Conservation (phyloP, 129 eudicot species). For the Flaveria linearis region DNA sequence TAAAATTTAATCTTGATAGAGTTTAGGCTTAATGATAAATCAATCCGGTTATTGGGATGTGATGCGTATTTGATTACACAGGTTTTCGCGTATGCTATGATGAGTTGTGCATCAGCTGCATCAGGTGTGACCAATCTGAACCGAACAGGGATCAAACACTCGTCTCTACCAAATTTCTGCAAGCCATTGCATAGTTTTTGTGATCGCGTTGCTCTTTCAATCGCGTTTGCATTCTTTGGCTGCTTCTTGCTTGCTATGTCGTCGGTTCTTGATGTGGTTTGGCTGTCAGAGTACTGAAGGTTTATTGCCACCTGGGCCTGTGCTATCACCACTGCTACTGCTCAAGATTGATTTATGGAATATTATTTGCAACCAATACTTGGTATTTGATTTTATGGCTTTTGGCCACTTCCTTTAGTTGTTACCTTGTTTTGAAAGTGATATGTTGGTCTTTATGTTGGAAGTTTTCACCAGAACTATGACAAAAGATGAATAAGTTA, state of each 20-base stretch:
- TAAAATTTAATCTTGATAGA: background rate
- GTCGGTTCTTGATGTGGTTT: constrained; percentile 65
- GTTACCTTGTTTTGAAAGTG: constrained; percentile 5
- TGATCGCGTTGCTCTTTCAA: constrained; percentile 66
- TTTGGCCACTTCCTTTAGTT: background rate
- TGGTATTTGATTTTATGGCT: background rate
- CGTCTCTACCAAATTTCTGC: constrained; percentile 87
- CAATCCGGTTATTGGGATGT: background rate
- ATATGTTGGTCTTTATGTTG: background rate
- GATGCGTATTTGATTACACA: constrained; percentile 22
- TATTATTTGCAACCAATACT: background rate
- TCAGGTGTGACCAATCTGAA: constrained; percentile 85
- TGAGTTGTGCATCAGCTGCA: constrained; percentile 96
- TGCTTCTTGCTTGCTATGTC: constrained; percentile 73
- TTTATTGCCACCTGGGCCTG: background rate
- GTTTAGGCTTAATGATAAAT: background rate
- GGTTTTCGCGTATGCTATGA: constrained; percentile 73
- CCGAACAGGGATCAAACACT: constrained; percentile 76
- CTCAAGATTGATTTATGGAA: background rate
- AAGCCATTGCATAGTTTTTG: constrained; percentile 71
- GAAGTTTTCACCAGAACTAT: background rate
- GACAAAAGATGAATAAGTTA: background rate
- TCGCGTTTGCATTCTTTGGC: constrained; percentile 71
- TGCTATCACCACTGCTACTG: background rate
- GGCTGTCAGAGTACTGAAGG: constrained; percentile 51